Evolutionary conservation across 495 filamentous ascomycete genomes (phyloP).

Genomic region (Cetradonia linearis): DNA sequence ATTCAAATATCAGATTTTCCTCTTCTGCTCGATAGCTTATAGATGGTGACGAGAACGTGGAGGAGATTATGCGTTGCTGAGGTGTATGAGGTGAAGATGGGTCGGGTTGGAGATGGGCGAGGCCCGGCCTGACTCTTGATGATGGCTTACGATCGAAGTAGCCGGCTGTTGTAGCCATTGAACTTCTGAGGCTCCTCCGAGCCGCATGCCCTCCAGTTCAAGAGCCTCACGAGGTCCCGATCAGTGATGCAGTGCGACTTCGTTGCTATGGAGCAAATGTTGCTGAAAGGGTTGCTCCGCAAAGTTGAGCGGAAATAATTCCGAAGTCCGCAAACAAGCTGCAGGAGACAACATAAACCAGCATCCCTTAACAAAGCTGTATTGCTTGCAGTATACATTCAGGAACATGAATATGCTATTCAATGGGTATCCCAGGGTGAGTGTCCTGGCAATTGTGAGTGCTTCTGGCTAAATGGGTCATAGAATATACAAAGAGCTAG

Average conservation of each 20-base stretch:
- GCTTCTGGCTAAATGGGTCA: slow-evolving; percentile 16
- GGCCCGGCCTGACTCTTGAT: slow-evolving; percentile 18
- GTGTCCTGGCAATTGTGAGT: neutral
- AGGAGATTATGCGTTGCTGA: slow-evolving; percentile 41
- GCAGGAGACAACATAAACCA: neutral
- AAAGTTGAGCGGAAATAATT: neutral
- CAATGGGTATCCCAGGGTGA: slow-evolving; percentile 56
- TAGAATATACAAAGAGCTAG: slow-evolving; percentile 85
- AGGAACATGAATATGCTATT: neutral
- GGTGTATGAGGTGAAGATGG: slow-evolving; percentile 50
- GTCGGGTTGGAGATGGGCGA: slow-evolving; percentile 24
- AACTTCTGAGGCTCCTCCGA: neutral
- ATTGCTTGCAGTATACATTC: neutral
- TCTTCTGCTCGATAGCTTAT: slow-evolving; percentile 71
- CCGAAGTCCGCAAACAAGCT: neutral
- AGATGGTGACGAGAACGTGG: slow-evolving; percentile 59
- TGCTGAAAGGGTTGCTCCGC: slow-evolving; percentile 11
- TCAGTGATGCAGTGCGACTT: neutral
- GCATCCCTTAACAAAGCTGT: neutral
- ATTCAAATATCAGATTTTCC: slow-evolving; percentile 70
- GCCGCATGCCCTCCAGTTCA: neutral
- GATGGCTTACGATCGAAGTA: slow-evolving; percentile 28
- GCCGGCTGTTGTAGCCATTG: slow-evolving; percentile 16
- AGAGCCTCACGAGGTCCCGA: neutral
- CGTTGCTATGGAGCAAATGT: neutral